Evolutionary conservation across 2,329 filamentous ascomycete genomes (phyloP).

Genomic region (Fusarium mundagurra): DNA sequence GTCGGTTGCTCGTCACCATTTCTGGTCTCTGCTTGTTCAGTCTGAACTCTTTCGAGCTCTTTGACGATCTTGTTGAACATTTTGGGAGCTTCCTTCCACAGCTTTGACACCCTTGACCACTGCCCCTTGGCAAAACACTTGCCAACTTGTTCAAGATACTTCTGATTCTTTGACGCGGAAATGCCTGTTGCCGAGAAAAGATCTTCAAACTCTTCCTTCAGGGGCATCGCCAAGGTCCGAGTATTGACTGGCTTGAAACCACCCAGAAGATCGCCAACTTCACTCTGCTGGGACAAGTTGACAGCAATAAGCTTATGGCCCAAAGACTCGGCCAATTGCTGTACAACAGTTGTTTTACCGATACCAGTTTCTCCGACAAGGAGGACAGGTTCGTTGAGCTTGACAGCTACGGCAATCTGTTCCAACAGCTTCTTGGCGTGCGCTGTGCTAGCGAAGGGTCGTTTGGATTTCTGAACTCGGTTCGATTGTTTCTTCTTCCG

Average conservation of each 20-base stretch:
- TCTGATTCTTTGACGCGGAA: slow-evolving; percentile 85
- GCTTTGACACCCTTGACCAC: slow-evolving; percentile 85
- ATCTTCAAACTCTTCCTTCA: slow-evolving; percentile 94
- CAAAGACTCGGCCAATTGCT: slow-evolving; percentile 86
- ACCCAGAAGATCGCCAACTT: slow-evolving; percentile 93
- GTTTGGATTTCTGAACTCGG: slow-evolving; percentile 61
- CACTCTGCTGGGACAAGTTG: slow-evolving; percentile 97
- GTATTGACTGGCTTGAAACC: slow-evolving; percentile 97
- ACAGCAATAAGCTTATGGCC: slow-evolving; percentile 90
- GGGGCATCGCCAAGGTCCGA: slow-evolving; percentile 83
- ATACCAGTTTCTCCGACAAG: slow-evolving; percentile 99
- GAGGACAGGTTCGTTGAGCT: slow-evolving; percentile 86
- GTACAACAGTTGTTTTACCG: slow-evolving; percentile 95
- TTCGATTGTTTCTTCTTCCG: slow-evolving; percentile 64
- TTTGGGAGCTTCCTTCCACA: slow-evolving; percentile 89
- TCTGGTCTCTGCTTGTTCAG: slow-evolving; percentile 49
- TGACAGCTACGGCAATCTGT: slow-evolving; percentile 84
- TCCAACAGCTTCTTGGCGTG: slow-evolving; percentile 88
- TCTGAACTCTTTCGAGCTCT: slow-evolving; percentile 59
- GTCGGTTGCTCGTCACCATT: slow-evolving; percentile 64
- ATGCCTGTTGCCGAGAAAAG: slow-evolving; percentile 88
- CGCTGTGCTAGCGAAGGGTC: slow-evolving; percentile 86
- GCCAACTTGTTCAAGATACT: slow-evolving; percentile 82
- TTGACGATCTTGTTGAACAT: slow-evolving; percentile 81
- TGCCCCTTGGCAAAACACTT: slow-evolving; percentile 84